Percentiles rank a stretch among this genome's conserved stretches.
Conservation (phyloP, 2,329 filamentous ascomycete species). For the Falciphora oryzae region DNA sequence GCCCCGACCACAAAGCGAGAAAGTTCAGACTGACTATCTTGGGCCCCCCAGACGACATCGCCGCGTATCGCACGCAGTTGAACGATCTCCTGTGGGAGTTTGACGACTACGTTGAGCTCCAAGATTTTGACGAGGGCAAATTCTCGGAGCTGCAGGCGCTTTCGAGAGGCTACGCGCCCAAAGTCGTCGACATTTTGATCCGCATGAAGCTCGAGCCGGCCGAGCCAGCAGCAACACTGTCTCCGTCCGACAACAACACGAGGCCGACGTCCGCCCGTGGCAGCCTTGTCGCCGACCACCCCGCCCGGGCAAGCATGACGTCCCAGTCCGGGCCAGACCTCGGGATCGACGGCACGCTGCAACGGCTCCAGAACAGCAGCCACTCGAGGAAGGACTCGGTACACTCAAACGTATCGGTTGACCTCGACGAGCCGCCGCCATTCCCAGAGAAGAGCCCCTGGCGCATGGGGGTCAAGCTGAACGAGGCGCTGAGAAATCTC, state of each 20-base stretch:
- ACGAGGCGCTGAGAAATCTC: background rate
- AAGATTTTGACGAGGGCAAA: slow-evolving; percentile 44
- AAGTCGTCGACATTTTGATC: slow-evolving; percentile 44
- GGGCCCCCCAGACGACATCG: slow-evolving; percentile 40
- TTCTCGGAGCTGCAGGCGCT: slow-evolving; percentile 42
- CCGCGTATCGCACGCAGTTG: slow-evolving; percentile 39
- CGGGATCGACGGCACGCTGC: slow-evolving; percentile 13
- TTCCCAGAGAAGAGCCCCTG: slow-evolving; percentile 17
- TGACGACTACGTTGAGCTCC: slow-evolving; percentile 45
- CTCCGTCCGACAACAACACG: slow-evolving; percentile 7
- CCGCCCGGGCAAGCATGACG: slow-evolving; percentile 12
- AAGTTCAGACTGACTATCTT: background rate
- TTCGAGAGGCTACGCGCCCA: slow-evolving; percentile 42
- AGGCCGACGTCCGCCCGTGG: slow-evolving; percentile 9
- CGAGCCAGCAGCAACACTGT: slow-evolving; percentile 11
- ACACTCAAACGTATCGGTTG: background rate
- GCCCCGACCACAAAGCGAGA: background rate
- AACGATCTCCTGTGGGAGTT: slow-evolving; percentile 50
- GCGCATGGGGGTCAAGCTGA: slow-evolving; percentile 5
- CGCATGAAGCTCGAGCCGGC: slow-evolving; percentile 44
- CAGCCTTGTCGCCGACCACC: background rate
- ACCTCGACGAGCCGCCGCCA: slow-evolving; percentile 5
- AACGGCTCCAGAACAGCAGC: background rate
- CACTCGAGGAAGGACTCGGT: background rate
- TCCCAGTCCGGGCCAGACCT: slow-evolving; percentile 15